Evolutionary conservation across 495 filamentous ascomycete genomes (phyloP), one percentile per base, ranked within the genome.

Genomic region (Penicillium atrosanguineum): DNA sequence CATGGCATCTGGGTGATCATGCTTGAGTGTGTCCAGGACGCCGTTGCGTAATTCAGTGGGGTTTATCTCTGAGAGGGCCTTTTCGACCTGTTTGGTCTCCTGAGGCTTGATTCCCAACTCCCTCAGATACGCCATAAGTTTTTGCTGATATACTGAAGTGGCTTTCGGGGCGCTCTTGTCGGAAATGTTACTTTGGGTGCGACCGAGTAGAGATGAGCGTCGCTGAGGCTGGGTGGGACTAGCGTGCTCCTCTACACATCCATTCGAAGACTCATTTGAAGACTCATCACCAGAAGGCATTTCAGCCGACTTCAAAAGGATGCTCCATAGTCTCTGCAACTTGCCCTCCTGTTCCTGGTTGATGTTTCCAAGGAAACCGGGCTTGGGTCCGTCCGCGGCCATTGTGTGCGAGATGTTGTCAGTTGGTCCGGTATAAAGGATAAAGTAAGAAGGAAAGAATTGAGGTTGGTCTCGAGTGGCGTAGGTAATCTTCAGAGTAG

Each of bases 1-100:
- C 39, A 97, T 75, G 1, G 80, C 88, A 67, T 98, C 94, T 0
- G 94, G 94, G 64, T 95, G 82, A 62, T 97, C 93, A 63, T 90
- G 87, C 75, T 96, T 96, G 38, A 90, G 80, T 83, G 92, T 91
- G 48, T 78, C 78, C 83, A 94, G 90, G 63, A 96, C 86, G 3
- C 89, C 85, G 18, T 78, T 70, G 20, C 91, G 81, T 49, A 97
- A 78, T 45, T 85, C 79, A 55, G 87, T 84, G 2, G 90, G 87
- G 3, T 83, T 72, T 31, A 87, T 78, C 44, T 60, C 28, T 0
- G 62, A 50, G 15, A 73, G 48, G 0, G 63, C 28, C 7, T 71
- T 65, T 46, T 67, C 63, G 28, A 73, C 42, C 26, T 59, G 57
- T 18, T 67, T 69, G 45, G 60, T 65, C 9, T 73, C 69, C n/a